Conservation (phyloP, 2,329 filamentous ascomycete species). For the Colletotrichum destructivum region DNA sequence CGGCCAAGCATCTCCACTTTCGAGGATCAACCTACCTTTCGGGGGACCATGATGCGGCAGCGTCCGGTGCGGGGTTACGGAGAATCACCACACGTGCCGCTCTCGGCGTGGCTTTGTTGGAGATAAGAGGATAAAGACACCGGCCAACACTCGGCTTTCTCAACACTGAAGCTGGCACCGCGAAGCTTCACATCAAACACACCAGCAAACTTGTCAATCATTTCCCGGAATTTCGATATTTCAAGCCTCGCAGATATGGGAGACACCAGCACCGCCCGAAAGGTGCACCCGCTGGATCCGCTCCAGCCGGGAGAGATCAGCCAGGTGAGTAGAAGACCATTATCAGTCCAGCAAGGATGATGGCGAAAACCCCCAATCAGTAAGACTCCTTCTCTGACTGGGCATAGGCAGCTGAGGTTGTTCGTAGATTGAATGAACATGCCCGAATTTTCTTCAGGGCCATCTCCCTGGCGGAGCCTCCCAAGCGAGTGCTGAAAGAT, state of each 20-base stretch:
- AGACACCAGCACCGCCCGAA: neutral
- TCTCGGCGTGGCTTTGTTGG: neutral
- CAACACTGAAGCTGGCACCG: neutral
- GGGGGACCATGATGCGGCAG: conserved; percentile 18
- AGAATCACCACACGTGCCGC: conserved; percentile 22
- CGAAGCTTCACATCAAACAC: neutral
- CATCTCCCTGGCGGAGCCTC: conserved; percentile 62
- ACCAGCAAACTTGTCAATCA: too few relatives aligned
- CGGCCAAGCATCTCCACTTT: conserved; percentile 19
- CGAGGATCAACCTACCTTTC: conserved; percentile 38
- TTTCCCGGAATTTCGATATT: too few relatives aligned
- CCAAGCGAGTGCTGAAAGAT: conserved; percentile 57
- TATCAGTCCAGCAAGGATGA: neutral
- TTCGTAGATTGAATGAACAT: conserved; percentile 24
- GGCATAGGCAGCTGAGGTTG: conserved; percentile 21
- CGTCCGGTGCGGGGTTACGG: conserved; percentile 24
- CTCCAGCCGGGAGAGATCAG: conserved; percentile 35
- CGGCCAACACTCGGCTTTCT: neutral
- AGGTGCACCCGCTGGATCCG: conserved; percentile 38
- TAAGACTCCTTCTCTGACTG: neutral
- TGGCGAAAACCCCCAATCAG: too few relatives aligned
- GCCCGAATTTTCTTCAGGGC: conserved; percentile 56
- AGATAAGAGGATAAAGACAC: conserved; percentile 11
- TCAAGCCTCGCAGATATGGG: neutral
- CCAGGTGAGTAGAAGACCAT: conserved; percentile 7